These are phyloP conservation scores for Phaeotremella fagi DNA, from an alignment of 768 basidiomycete species.

Conservation along the genomic window DNA sequence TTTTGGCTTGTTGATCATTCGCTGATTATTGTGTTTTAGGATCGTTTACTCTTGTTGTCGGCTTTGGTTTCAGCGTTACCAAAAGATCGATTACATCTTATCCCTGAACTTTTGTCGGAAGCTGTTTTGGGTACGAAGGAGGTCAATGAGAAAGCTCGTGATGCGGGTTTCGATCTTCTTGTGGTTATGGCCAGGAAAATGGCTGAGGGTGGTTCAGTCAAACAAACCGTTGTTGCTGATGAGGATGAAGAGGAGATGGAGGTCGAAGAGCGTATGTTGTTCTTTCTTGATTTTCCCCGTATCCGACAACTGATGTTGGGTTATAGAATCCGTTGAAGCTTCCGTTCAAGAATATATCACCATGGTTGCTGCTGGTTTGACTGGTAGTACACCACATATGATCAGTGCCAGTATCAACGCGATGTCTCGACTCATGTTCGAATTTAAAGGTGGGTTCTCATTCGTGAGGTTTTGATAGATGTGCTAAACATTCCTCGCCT, in stretches of 20 bases:
- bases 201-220: constrained; percentile 76
- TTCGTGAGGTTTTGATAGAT: not conserved
- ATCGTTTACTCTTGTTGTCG: constrained; percentile 72
- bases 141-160: constrained; percentile 84
- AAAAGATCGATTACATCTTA: constrained; percentile 67
- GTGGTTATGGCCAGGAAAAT: constrained; percentile 91
- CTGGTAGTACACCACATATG: constrained; percentile 92
- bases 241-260: constrained; percentile 51
- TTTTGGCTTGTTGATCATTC: not conserved
- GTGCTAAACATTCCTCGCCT: no score
- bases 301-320: constrained; percentile 43
- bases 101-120: constrained; percentile 86
- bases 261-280: constrained; percentile 23
- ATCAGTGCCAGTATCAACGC: constrained; percentile 95
- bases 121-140: constrained; percentile 94
- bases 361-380: constrained; percentile 92
- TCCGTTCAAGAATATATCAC: constrained; percentile 88
- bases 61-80: constrained; percentile 66
- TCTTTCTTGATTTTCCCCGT: not conserved
- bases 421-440: constrained; percentile 86
- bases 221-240: constrained; percentile 60
- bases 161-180: constrained; percentile 82
- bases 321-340: constrained; percentile 53
- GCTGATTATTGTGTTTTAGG: constrained; percentile 51
- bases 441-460: constrained; percentile 72